Evolutionary conservation across 2,329 filamentous ascomycete genomes (phyloP).

Genomic region (Dactylellina leptospora): DNA sequence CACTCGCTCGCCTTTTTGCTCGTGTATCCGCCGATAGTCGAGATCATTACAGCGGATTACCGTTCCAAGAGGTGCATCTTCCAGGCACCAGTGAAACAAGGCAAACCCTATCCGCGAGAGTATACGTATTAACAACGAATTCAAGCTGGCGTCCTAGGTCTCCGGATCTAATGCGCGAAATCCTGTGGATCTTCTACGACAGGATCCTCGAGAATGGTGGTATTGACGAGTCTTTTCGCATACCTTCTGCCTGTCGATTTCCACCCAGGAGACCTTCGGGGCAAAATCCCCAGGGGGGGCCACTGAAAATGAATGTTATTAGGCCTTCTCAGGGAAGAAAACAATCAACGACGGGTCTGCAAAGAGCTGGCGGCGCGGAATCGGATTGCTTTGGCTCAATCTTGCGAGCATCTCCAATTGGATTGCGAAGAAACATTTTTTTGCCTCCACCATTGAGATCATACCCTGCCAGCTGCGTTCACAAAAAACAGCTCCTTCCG

Average conservation of each 20-base stretch:
- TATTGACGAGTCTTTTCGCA: too few relatives aligned
- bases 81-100: conserved; percentile 48
- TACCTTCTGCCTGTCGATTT: too few relatives aligned
- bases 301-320: too few relatives aligned
- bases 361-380: not conserved
- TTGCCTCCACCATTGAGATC: conserved; percentile 2
- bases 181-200: conserved; percentile 7
- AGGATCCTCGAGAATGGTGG: conserved; percentile 4
- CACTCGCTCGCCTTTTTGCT: not conserved
- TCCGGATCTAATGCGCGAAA: conserved; percentile 1
- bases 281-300: too few relatives aligned
- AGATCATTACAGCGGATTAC: conserved; percentile 14
- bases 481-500: not conserved
- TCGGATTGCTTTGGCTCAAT: not conserved
- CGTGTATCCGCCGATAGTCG: not conserved
- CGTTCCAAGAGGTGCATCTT: not conserved
- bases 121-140: not conserved
- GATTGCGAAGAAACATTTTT: not conserved
- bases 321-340: not conserved
- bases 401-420: not conserved
- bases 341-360: not conserved
- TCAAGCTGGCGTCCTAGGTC: not conserved
- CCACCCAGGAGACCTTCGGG: too few relatives aligned
- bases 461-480: conserved; percentile 6
- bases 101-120: conserved; percentile 37